Evolutionary conservation across 2,329 filamentous ascomycete species (phyloP), one percentile per base, ranked within the genome.

Genomic region (Emergomyces pasteurianus): DNA sequence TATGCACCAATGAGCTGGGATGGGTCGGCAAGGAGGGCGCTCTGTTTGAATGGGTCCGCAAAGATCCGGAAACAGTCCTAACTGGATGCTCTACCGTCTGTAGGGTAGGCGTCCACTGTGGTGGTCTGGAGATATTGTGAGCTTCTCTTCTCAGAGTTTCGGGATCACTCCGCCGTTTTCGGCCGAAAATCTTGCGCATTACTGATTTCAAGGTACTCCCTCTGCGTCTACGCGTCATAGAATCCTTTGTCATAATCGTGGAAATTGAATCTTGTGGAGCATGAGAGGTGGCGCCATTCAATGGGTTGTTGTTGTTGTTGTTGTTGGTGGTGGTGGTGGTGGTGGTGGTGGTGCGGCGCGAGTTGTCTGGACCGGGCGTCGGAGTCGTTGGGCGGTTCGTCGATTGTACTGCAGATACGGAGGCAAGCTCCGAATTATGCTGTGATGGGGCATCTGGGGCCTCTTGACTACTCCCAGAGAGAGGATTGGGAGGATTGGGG

Each of bases 171-270:
- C 71, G 70, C 54, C 72, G 65, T 63, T 74, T 75, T 23, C 73
- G 70, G 42, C 71, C 74, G 65, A 77, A 77, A 52, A 77, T 71
- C 65, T 73, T 77, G 57, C 73, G 73, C 75, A 77, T 77, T n/a
- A 76, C 73, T 2, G 71, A 74, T 62, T 74, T 76, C 58, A 77
- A 60, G 2, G 75, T 74, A 60, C 74, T 77, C 10, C 71, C 74
- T 6, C 73, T 74, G 14, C 75, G 72, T 56, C 73, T 73, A 63
- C 76, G 74, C 16, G 66, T 65, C 40, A 66, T 60, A 1, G 71
- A 64, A 1, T 64, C 63, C 21, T 68, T 67, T 8, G 65, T 65
- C 34, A 65, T 57, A 16, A 66, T 59, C 14, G 64, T 69, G 31
- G 70, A 66, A 28, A 68, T 62, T 9, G 66, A 66, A 28, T 65